Percentiles rank a stretch among this genome's conserved stretches.
These are phyloP conservation scores for Ulmus americana DNA, from an alignment of 331 rosid genomes.

Conservation along the genomic window DNA sequence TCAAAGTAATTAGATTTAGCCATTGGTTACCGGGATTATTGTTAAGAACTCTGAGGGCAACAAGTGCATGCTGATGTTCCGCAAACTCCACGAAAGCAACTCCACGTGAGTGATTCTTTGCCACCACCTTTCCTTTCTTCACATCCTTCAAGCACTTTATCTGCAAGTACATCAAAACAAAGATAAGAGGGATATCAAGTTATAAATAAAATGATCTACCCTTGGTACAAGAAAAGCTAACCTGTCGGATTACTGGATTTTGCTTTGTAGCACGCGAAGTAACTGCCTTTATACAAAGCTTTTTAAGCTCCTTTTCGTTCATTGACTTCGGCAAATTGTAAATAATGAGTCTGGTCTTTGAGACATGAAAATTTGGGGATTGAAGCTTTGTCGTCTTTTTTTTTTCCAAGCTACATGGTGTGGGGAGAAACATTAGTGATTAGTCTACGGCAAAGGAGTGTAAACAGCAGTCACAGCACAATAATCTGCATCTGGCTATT, in stretches of 20 bases:
- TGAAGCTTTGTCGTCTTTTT: conserved; percentile 72
- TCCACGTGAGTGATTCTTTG: conserved; percentile 72
- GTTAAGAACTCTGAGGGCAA: conserved; percentile 88
- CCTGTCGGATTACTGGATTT: conserved; percentile 81
- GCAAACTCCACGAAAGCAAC: conserved; percentile 89
- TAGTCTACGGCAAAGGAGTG: conserved; percentile 15
- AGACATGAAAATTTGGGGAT: conserved; percentile 94
- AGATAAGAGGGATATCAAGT: not conserved
- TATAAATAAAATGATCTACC: not conserved
- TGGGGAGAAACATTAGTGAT: conserved; percentile 15
- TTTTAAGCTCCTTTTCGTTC: conserved; percentile 71
- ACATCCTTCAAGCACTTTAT: conserved; percentile 70
- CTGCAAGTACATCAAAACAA: conserved; percentile 32
- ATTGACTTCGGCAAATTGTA: conserved; percentile 82
- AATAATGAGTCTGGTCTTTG: conserved; percentile 71
- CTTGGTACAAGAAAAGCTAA: conserved; percentile 29
- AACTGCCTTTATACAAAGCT: conserved; percentile 76
- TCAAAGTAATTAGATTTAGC: not conserved
- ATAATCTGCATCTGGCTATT: not conserved
- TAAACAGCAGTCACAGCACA: conserved; percentile 8
- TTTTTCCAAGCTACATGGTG: conserved; percentile 54
- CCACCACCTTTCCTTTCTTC: conserved; percentile 62
- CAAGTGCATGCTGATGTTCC: conserved; percentile 97
- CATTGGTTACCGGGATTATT: conserved; percentile 72
- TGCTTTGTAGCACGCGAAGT: conserved; percentile 86